Base-by-base conservation (phyloP, 331 rosid genomes). In the Phaseolus coccineus region DNA sequence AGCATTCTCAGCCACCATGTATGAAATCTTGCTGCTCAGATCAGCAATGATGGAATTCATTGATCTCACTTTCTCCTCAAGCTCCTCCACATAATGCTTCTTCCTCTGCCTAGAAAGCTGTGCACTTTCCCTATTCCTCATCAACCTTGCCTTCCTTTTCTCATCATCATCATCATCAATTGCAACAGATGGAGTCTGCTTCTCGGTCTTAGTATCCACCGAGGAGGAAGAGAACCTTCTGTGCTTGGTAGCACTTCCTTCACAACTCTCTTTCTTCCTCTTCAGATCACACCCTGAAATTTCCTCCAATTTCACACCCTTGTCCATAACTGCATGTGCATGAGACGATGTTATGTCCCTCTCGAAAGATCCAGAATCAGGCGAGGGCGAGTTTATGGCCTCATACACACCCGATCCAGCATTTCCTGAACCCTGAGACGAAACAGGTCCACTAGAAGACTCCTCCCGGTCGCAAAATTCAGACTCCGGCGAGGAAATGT, bases 21-120 rank as follows among this genome's bases (percentile, higher is more conserved):
- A 96, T 0, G 97, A 85, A 24, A 96, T 82, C 91, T 82, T 91
- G 62, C 81, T 53, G 72, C 90, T 96, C 89, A 96, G 78, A 58
- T 90, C 98, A 57, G 98, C 40, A 69, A 93, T 89, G 8, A 98
- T 96, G 2, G 97, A 90, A 84, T 91, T 88, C 98, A 96, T 89
- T 11, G 77, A 55, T 78, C 97, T 88, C 46, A 93, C 92, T 82
- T 91, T 93, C 77, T 91, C 98, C 86, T 93, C 98, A 76, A 96
- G 93, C 88, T 93, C 97, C 56, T 93, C 99, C 82, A 96, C 98
- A 61, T 96, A 91, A 78, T 89, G 96, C 84, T 96, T 93, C 86
- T 91, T 96, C 86, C 97, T 93, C 90, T 90, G 98, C 88, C 99
- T 93, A 4, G 98, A 96, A 56, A 96, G 95, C 82, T 91, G 99